phyloP scores from a whole-genome alignment of 106 monocot species.

The Phalaenopsis equestris region DNA sequence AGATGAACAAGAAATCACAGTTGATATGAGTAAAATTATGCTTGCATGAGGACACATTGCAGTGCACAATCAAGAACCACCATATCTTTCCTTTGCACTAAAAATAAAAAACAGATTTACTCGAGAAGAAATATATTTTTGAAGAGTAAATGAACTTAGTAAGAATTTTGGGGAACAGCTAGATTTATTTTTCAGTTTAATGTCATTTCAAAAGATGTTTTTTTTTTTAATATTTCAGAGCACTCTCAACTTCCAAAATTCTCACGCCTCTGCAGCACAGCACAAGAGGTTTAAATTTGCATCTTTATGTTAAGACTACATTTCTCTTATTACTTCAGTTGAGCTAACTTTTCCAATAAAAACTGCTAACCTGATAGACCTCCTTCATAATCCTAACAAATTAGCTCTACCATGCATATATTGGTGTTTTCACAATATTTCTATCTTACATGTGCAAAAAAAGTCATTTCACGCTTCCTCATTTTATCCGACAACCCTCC shows the following conservation, averaged over 20 bases:
- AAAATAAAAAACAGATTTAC: neutral
- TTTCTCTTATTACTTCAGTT: neutral
- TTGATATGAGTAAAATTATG: neutral
- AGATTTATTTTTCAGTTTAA: neutral
- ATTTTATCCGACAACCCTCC: no score
- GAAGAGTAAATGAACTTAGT: neutral
- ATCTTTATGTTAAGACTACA: neutral
- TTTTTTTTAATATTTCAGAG: neutral
- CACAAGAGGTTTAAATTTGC: neutral
- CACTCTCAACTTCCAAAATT: neutral
- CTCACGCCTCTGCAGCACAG: neutral
- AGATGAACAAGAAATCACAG: neutral
- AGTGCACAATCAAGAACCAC: neutral
- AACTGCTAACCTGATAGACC: neutral
- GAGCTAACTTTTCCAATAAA: neutral
- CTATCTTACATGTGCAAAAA: neutral
- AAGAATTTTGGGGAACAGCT: neutral
- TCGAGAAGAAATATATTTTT: neutral
- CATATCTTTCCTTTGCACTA: neutral
- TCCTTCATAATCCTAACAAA: neutral
- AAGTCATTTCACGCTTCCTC: no score
- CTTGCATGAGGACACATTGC: neutral
- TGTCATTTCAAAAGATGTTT: neutral
- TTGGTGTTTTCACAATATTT: neutral
- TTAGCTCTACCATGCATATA: conserved; percentile 1